Evolutionary conservation across 257 asterid genomes (phyloP).

Genomic region (Linderniella brevidens): DNA sequence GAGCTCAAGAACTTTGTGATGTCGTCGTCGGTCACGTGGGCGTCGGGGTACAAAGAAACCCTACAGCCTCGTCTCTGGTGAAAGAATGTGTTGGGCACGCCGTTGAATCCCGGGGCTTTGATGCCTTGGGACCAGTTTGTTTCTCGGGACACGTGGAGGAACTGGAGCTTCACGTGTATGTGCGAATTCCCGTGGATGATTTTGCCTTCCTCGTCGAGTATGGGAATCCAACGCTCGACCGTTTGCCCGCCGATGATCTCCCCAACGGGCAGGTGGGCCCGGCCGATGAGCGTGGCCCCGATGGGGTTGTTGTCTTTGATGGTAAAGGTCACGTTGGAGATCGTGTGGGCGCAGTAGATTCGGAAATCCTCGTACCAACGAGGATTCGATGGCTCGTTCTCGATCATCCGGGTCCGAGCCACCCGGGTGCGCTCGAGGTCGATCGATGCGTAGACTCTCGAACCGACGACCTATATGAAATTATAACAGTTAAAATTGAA

Average conservation of each 20-base stretch:
- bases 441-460: conserved; percentile 51
- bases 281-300: conserved; percentile 68
- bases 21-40: conserved; percentile 36
- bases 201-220: conserved; percentile 32
- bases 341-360: conserved; percentile 55
- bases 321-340: conserved; percentile 50
- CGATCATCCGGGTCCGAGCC: conserved; percentile 40
- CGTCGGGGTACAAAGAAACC: conserved; percentile 59
- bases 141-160: conserved; percentile 27
- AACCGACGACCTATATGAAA: conserved; percentile 30
- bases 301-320: conserved; percentile 42
- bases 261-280: conserved; percentile 55
- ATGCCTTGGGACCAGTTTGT: conserved; percentile 64
- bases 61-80: conserved; percentile 51
- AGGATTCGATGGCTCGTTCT: conserved; percentile 37
- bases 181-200: conserved; percentile 42
- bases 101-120: conserved; percentile 22
- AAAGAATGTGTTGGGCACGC: conserved; percentile 53
- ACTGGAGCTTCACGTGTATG: conserved; percentile 50
- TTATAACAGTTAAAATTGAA: not conserved
- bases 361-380: conserved; percentile 52
- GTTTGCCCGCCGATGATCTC: conserved; percentile 25
- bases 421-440: conserved; percentile 63
- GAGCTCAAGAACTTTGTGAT: conserved; percentile 19
- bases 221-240: conserved; percentile 47